These are phyloP conservation scores for Drosera capensis DNA, from an alignment of 148 eudicot species.

Conservation along the genomic window DNA sequence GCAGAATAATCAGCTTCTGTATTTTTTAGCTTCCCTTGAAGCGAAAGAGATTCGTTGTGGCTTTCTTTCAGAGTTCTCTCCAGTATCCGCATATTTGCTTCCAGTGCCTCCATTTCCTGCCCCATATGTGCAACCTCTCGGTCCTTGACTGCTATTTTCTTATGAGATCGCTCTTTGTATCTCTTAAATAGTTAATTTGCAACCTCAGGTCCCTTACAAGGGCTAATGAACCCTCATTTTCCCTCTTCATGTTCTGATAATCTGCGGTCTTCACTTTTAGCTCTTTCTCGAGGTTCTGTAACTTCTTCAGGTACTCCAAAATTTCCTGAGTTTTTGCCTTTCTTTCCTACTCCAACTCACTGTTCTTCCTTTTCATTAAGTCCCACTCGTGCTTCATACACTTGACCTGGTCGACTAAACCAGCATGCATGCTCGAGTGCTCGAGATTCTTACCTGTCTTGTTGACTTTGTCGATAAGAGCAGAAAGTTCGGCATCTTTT, in stretches of 20 bases:
- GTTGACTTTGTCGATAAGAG: background rate
- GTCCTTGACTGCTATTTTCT: slow-evolving; percentile 4
- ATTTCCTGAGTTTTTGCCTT: slow-evolving; percentile 13
- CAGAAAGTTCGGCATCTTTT: slow-evolving; percentile 12
- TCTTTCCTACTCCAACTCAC: slow-evolving; percentile 19
- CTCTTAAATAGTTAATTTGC: slow-evolving; percentile 6
- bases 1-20: background rate
- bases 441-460: background rate
- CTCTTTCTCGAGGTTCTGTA: slow-evolving; percentile 12
- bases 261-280: slow-evolving; percentile 6
- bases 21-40: slow-evolving; percentile 7
- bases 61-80: slow-evolving; percentile 12
- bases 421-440: background rate
- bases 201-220: slow-evolving; percentile 7
- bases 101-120: slow-evolving; percentile 10
- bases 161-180: slow-evolving; percentile 3
- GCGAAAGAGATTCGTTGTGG: slow-evolving; percentile 7
- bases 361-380: slow-evolving; percentile 11
- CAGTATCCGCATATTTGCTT: slow-evolving; percentile 9
- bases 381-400: slow-evolving; percentile 25
- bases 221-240: slow-evolving; percentile 9
- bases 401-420: slow-evolving; percentile 13
- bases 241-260: slow-evolving; percentile 9
- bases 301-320: slow-evolving; percentile 9
- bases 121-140: slow-evolving; percentile 10